Conservation (phyloP, 2,329 filamentous ascomycete species). For the Epichloe hybrida region DNA sequence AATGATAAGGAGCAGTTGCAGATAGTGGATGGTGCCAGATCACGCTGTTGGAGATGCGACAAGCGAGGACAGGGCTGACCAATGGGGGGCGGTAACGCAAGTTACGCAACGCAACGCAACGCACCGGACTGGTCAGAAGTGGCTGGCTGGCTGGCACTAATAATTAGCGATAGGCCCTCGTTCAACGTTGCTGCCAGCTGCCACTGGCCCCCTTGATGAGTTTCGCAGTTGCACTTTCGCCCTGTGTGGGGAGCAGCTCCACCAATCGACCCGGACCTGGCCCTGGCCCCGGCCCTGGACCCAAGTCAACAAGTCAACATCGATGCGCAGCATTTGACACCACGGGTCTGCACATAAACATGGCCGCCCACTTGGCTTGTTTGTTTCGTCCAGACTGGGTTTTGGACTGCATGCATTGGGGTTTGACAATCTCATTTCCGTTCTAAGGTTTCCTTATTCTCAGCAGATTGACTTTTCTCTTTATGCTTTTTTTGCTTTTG, state of each 20-base stretch:
- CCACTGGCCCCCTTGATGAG: neutral
- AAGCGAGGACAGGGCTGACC: neutral
- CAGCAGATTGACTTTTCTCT: neutral
- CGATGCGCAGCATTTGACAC: neutral
- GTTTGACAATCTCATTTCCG: neutral
- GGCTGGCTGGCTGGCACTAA: neutral
- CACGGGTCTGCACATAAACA: neutral
- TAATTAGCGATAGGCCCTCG: too few species aligned
- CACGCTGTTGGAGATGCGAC: neutral
- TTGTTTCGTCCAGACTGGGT: constrained; percentile 2
- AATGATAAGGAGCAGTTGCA: neutral
- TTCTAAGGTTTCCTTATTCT: neutral
- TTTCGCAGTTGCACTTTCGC: neutral
- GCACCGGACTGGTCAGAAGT: neutral
- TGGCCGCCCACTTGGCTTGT: constrained; percentile 1
- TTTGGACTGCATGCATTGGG: neutral
- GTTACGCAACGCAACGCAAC: too few species aligned
- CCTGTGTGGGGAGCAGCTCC: neutral
- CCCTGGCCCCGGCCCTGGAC: neutral
- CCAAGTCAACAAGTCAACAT: neutral
- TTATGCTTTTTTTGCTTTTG: neutral
- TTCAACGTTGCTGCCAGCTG: too few species aligned
- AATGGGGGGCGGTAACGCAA: neutral
- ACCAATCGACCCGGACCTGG: too few species aligned
- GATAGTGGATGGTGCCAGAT: neutral